A percentile compares a stretch with the other conserved stretches of the same genome.
Evolutionary conservation across 2,329 filamentous ascomycete species (phyloP).

Genomic region (Ophiostoma australiae): DNA sequence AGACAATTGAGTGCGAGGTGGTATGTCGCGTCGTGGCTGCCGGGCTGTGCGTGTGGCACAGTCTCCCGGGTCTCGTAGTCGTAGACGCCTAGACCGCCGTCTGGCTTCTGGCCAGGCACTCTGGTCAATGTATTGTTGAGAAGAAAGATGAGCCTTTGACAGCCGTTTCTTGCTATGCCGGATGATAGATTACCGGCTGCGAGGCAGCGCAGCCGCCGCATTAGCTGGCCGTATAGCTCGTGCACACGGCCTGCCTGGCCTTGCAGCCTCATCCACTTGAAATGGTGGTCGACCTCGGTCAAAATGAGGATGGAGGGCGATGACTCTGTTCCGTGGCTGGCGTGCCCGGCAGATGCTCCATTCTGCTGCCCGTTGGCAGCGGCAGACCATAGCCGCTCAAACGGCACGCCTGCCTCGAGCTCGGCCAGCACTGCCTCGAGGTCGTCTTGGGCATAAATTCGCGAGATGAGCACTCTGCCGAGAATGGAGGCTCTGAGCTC

Average conservation of each 20-base stretch:
- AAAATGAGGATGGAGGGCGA: constrained; percentile 21
- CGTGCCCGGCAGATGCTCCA: background rate
- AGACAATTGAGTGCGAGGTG: constrained; percentile 17
- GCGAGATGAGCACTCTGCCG: constrained; percentile 49
- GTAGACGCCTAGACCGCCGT: background rate
- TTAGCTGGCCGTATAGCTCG: constrained; percentile 26
- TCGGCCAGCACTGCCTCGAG: constrained; percentile 54
- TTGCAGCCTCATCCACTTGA: constrained; percentile 28
- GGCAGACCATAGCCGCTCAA: constrained; percentile 24
- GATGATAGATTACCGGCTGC: background rate
- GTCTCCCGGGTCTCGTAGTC: constrained; percentile 8
- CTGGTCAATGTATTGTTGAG: constrained; percentile 24
- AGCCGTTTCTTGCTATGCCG: background rate
- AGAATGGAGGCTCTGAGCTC: constrained; percentile 33
- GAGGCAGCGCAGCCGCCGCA: constrained; percentile 25
- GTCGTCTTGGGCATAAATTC: constrained; percentile 56
- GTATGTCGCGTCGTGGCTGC: background rate
- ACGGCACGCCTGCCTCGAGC: constrained; percentile 21
- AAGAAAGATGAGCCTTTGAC: constrained; percentile 21
- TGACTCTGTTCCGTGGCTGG: background rate
- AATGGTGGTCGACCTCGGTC: constrained; percentile 29
- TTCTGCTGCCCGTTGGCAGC: background rate
- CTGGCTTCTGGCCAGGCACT: constrained; percentile 3
- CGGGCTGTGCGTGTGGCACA: background rate
- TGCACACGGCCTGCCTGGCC: constrained; percentile 22